Base-by-base conservation (phyloP, 257 asterid species). In the Cynanchum wilfordii region DNA sequence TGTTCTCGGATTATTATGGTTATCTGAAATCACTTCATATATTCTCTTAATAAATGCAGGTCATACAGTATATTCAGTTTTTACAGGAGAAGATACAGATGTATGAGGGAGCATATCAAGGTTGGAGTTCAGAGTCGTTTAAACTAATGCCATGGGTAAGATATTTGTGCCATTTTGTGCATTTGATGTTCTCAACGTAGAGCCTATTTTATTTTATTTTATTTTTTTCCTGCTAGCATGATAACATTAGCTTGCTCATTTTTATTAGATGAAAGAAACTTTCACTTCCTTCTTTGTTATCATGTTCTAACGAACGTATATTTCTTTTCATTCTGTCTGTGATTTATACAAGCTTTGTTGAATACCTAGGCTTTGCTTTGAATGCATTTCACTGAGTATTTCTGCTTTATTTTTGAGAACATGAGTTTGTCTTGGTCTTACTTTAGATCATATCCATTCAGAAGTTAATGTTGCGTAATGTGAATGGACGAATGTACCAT, bases 51-150 rank as follows among this genome's bases (percentile, higher is more conserved):
- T 67, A 74, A 27, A 49, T 87, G 87, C 91, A 93, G 98, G 98
- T 90, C 82, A 90, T 87, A 78, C 90, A 93, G 76, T 90, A 93
- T 83, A 82, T 93, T 78, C 95, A 88, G 79, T 93, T 84, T 78
- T 83, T 93, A 55, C 89, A 89, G 57, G 96, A 86, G 74, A 90
- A 80, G 77, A 33, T 93, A 82, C 88, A 88, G 78, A 68, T 83
- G 73, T 89, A 85, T 9, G 92, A 89, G 79, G 90, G 89, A 33
- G 20, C 89, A 33, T 74, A 73, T 85, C 96, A 80, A 85, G 90
- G 87, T 74, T 89, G 97, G 97, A 89, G 82, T 81, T 85, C 83
- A 8, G 96, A 90, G 83, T 84, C 88, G 71, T 51, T 95, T 44
- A 90, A 90, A 84, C 72, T 84, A 80, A 75, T 76, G 44, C 85